Conservation (phyloP, 2,329 filamentous ascomycete genomes). For the Aureobasidium sp. region DNA sequence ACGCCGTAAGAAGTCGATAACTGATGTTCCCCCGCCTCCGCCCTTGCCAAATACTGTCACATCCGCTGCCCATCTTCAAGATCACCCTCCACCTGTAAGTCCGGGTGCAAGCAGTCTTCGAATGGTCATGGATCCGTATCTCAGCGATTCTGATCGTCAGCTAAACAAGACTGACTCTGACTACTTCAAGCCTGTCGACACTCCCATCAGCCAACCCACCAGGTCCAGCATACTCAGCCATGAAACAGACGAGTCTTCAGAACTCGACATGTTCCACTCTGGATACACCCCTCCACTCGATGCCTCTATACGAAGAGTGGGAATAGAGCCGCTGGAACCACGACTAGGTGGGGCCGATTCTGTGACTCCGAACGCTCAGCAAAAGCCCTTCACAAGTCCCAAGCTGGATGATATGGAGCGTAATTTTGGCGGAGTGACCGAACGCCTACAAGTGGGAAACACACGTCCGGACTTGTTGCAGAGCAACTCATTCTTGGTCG, state of each 20-base stretch:
- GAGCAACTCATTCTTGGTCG: slow-evolving; percentile 41
- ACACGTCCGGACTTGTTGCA: slow-evolving; percentile 13
- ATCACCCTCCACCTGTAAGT: slow-evolving; percentile 42
- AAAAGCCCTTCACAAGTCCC: not conserved
- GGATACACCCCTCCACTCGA: slow-evolving; percentile 66
- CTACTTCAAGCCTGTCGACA: not conserved
- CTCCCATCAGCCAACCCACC: slow-evolving; percentile 19
- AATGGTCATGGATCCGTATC: slow-evolving; percentile 79
- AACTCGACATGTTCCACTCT: slow-evolving; percentile 59
- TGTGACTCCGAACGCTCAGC: not conserved
- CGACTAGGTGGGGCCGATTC: not conserved
- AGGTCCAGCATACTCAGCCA: slow-evolving; percentile 22
- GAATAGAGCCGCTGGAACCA: slow-evolving; percentile 19
- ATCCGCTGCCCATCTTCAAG: slow-evolving; percentile 21
- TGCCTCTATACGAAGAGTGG: slow-evolving; percentile 52
- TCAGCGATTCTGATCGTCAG: slow-evolving; percentile 33
- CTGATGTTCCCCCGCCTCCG: slow-evolving; percentile 57
- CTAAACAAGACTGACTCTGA: not conserved
- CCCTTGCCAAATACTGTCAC: slow-evolving; percentile 39
- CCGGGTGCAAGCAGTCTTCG: slow-evolving; percentile 68
- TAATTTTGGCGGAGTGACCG: slow-evolving; percentile 15
- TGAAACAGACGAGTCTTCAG: slow-evolving; percentile 26
- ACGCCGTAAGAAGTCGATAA: slow-evolving; percentile 80
- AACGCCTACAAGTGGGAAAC: slow-evolving; percentile 23
- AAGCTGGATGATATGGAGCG: slow-evolving; percentile 13